phyloP scores from a whole-genome alignment of 805 yeast species.

The Candida montana region DNA sequence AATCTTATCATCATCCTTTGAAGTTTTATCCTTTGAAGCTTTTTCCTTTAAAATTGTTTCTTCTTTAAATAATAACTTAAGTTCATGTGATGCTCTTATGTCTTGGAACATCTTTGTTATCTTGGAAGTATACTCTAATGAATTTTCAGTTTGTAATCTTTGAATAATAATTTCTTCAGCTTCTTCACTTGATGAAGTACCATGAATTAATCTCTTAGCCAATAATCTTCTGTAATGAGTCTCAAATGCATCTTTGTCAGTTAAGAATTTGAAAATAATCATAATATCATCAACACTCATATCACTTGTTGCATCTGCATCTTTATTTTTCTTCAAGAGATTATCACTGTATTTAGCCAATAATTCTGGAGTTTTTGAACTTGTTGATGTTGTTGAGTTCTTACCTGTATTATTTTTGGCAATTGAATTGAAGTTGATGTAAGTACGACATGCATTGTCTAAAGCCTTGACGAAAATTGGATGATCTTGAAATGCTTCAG shows the following conservation, averaged over 20 bases:
- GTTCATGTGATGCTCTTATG: conserved; percentile 75
- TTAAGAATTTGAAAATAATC: conserved; percentile 79
- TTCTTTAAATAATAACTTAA: conserved; percentile 54
- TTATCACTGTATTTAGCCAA: conserved; percentile 87
- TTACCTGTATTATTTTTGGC: conserved; percentile 46
- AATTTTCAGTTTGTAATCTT: conserved; percentile 81
- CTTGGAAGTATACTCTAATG: conserved; percentile 87
- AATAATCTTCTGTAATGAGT: conserved; percentile 83
- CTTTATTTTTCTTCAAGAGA: conserved; percentile 69
- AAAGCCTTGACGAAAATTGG: conserved; percentile 79
- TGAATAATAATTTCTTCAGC: conserved; percentile 81
- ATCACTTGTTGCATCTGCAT: conserved; percentile 57
- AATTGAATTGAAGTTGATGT: conserved; percentile 75
- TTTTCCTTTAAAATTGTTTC: conserved; percentile 31
- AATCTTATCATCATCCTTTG: conserved; percentile 29
- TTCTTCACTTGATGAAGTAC: conserved; percentile 76
- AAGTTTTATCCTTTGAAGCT: conserved; percentile 20
- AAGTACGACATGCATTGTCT: conserved; percentile 82
- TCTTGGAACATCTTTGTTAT: conserved; percentile 96
- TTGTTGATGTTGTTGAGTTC: conserved; percentile 11
- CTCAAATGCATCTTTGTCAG: conserved; percentile 94
- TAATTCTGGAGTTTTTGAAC: conserved; percentile 86
- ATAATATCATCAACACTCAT: conserved; percentile 82
- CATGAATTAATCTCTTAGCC: conserved; percentile 84
- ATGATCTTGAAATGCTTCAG: conserved; percentile 62